Evolutionary conservation across 805 yeast species (phyloP).

Genomic region (Hanseniaspora guilliermondii): DNA sequence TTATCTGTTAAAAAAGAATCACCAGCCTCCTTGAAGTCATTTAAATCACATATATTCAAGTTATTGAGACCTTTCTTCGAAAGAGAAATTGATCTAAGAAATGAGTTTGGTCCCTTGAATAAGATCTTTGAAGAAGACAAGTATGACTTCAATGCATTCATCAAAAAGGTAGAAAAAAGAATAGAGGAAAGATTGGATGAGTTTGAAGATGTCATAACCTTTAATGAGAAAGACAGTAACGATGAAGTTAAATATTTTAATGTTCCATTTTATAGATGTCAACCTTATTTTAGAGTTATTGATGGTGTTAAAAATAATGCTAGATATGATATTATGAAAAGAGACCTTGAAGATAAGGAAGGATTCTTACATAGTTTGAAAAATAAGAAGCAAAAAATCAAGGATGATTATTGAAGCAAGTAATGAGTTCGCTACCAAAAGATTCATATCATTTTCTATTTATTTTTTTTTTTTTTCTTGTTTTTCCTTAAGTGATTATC

Average conservation of each 20-base stretch:
- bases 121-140: constrained; percentile 16
- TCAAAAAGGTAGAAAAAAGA: constrained; percentile 45
- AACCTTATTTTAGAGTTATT: constrained; percentile 85
- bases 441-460: not conserved
- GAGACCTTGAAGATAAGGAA: constrained; percentile 18
- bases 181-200: constrained; percentile 47
- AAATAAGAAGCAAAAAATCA: constrained; percentile 11
- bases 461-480: not conserved
- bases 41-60: constrained; percentile 89
- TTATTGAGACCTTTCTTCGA: constrained; percentile 69
- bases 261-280: constrained; percentile 92
- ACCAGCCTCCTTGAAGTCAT: constrained; percentile 64
- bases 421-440: not conserved
- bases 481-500: too few species aligned
- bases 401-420: constrained; percentile 3
- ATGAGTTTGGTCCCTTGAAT: constrained; percentile 42
- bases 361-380: constrained; percentile 6
- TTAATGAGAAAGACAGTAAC: constrained; percentile 1
- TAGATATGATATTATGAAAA: constrained; percentile 24
- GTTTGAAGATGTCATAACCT: constrained; percentile 20
- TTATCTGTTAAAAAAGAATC: constrained; percentile 30
- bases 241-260: constrained; percentile 38
- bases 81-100: constrained; percentile 64
- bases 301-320: constrained; percentile 55
- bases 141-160: constrained; percentile 43